These are phyloP conservation scores for Torulaspora globosa DNA, from an alignment of 1,139 yeast species.

Conservation along the genomic window DNA sequence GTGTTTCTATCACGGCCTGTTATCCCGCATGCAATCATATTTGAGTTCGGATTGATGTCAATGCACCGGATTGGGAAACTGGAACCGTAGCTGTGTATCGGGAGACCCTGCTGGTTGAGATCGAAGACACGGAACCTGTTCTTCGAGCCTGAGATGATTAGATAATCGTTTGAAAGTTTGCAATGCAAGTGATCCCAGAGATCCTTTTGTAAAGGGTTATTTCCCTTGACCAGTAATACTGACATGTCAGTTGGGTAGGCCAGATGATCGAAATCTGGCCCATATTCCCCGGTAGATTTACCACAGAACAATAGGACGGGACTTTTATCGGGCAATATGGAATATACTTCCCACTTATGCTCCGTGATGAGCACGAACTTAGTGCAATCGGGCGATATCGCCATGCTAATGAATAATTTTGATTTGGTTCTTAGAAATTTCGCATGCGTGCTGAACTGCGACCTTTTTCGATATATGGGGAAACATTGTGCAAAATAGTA, in stretches of 20 bases:
- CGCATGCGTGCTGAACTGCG: slow-evolving; percentile 62
- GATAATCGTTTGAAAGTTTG: slow-evolving; percentile 54
- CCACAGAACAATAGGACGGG: slow-evolving; percentile 69
- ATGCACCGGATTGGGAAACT: slow-evolving; percentile 76
- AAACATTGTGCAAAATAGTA: slow-evolving; percentile 71
- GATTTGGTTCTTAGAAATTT: slow-evolving; percentile 47
- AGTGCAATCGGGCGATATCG: slow-evolving; percentile 50
- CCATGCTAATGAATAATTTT: slow-evolving; percentile 52
- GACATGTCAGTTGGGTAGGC: slow-evolving; percentile 33
- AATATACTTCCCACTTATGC: slow-evolving; percentile 68
- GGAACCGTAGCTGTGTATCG: slow-evolving; percentile 65
- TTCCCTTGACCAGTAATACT: slow-evolving; percentile 7
- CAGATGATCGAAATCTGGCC: slow-evolving; percentile 44
- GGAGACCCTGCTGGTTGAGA: slow-evolving; percentile 51
- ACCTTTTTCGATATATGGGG: slow-evolving; percentile 71
- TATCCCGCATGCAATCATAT: slow-evolving; percentile 72
- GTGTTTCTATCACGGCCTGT: slow-evolving; percentile 71
- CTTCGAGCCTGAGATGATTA: slow-evolving; percentile 69
- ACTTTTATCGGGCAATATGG: slow-evolving; percentile 41
- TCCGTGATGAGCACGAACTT: slow-evolving; percentile 64
- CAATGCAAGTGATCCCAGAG: slow-evolving; percentile 67
- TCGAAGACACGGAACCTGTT: slow-evolving; percentile 68
- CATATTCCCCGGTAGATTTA: slow-evolving; percentile 62
- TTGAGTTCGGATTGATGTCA: slow-evolving; percentile 62
- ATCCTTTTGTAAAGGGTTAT: slow-evolving; percentile 9